Percentiles rank a stretch among this genome's conserved stretches.
Conservation (phyloP, 2,329 filamentous ascomycete genomes). For the Alternaria triticina region DNA sequence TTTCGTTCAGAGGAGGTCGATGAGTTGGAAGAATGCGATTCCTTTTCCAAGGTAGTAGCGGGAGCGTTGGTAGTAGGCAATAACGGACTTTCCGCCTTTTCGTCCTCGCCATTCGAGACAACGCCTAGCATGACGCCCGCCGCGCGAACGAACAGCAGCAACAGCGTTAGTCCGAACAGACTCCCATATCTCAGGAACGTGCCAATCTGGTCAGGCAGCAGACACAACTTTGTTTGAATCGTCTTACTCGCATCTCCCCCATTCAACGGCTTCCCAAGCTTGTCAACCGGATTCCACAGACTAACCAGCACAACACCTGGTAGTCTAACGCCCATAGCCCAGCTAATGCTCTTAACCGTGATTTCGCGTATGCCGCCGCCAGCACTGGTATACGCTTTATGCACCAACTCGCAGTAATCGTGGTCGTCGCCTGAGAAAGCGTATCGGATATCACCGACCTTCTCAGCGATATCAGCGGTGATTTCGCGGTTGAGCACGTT, state of each 20-base stretch:
- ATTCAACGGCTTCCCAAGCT: constrained; percentile 36
- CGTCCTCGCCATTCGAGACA: constrained; percentile 9
- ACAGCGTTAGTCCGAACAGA: constrained; percentile 63
- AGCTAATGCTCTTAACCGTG: constrained; percentile 92
- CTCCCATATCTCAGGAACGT: constrained; percentile 81
- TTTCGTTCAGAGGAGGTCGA: constrained; percentile 33
- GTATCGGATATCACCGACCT: constrained; percentile 80
- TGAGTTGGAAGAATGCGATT: constrained; percentile 40
- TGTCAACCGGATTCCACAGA: constrained; percentile 88
- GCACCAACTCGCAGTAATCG: constrained; percentile 92
- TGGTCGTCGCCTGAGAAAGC: constrained; percentile 97
- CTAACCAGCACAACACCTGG: constrained; percentile 90
- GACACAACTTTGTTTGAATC: constrained; percentile 86
- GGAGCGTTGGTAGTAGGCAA: constrained; percentile 35
- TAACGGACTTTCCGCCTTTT: constrained; percentile 23
- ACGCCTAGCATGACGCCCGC: constrained; percentile 40
- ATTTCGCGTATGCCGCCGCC: constrained; percentile 73
- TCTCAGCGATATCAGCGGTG: constrained; percentile 76
- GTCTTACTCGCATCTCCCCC: constrained; percentile 61
- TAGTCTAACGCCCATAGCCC: constrained; percentile 91
- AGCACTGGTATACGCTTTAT: constrained; percentile 68
- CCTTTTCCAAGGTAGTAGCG: constrained; percentile 28
- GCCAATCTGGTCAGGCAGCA: constrained; percentile 84
- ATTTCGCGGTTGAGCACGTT: constrained; percentile 84
- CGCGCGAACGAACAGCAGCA: constrained; percentile 56